Evolutionary conservation across 2,329 filamentous ascomycete species (phyloP).

Genomic region (Colletotrichum simmondsii): DNA sequence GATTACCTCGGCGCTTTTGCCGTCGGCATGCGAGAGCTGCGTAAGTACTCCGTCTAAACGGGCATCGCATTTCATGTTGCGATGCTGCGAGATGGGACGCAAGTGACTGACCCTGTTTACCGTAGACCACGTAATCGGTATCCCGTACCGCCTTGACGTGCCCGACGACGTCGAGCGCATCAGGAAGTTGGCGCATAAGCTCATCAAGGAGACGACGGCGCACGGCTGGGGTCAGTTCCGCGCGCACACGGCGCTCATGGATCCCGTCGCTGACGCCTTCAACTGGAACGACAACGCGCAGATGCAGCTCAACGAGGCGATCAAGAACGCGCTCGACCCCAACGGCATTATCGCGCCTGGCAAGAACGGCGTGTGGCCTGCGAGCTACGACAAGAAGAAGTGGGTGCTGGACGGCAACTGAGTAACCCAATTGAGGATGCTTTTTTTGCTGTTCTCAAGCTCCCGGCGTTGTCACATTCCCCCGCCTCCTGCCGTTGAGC

Average conservation of each 20-base stretch:
- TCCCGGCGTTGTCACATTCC: too few relatives aligned
- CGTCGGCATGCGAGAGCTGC: conserved; percentile 40
- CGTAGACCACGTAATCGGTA: conserved; percentile 60
- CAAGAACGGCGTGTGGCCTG: conserved; percentile 47
- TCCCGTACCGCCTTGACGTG: conserved; percentile 60
- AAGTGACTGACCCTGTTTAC: not conserved
- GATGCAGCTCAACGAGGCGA: conserved; percentile 54
- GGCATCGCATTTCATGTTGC: not conserved
- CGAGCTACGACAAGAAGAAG: conserved; percentile 37
- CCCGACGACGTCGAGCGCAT: conserved; percentile 46
- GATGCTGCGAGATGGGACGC: too few relatives aligned
- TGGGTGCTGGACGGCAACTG: conserved; percentile 31
- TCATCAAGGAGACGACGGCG: conserved; percentile 51
- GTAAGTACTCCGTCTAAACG: conserved; percentile 35
- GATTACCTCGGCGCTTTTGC: conserved; percentile 45
- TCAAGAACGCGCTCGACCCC: conserved; percentile 56
- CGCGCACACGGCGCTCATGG: conserved; percentile 55
- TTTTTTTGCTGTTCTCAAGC: too few relatives aligned
- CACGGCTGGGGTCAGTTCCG: conserved; percentile 56
- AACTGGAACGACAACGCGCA: conserved; percentile 52
- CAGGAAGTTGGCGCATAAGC: conserved; percentile 41
- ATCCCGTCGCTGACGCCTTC: conserved; percentile 55
- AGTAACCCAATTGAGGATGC: not conserved
- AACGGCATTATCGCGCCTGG: conserved; percentile 47
- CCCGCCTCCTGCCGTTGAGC: too few relatives aligned